Evolutionary conservation across 495 filamentous ascomycete species (phyloP).

Genomic region (Penicillium egyptiacum): DNA sequence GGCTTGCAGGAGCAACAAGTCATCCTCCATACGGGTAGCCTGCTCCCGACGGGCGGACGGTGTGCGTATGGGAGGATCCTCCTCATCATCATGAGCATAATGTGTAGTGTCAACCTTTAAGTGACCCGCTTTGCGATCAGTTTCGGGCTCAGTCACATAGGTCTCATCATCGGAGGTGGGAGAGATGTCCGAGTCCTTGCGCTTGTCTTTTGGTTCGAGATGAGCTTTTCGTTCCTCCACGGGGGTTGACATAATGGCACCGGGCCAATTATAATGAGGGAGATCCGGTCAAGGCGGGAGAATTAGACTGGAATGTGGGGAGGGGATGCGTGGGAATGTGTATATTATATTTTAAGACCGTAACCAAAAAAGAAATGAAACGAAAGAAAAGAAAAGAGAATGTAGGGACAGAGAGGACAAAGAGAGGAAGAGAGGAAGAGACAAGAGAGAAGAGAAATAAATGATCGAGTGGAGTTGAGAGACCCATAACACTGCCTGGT

Average conservation of each 20-base stretch:
- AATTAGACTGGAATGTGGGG: background rate
- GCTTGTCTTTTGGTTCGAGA: conserved; percentile 25
- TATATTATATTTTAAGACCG: background rate
- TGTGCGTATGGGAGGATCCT: conserved; percentile 36
- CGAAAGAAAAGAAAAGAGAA: background rate
- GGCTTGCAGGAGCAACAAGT: conserved; percentile 77
- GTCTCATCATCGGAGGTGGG: conserved; percentile 42
- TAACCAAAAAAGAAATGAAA: background rate
- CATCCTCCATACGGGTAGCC: conserved; percentile 74
- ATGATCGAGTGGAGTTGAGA: too few relatives aligned
- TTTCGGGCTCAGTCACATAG: conserved; percentile 34
- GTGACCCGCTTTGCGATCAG: conserved; percentile 24
- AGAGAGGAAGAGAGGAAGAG: background rate
- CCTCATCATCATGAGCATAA: conserved; percentile 26
- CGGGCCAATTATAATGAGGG: conserved; percentile 33
- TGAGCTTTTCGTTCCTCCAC: conserved; percentile 41
- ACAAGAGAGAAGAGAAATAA: too few relatives aligned
- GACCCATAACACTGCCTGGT: too few relatives aligned
- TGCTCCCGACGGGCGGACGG: conserved; percentile 62
- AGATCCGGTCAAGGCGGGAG: background rate
- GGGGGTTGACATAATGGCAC: conserved; percentile 55
- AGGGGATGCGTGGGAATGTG: background rate
- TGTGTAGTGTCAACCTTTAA: conserved; percentile 38
- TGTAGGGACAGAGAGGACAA: background rate
- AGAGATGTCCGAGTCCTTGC: conserved; percentile 23